Percentiles rank a stretch among this genome's conserved stretches.
These are phyloP conservation scores for Cyclotella distinguenda DNA, from an alignment of 108 stramenopile genomes.

Conservation along the genomic window DNA sequence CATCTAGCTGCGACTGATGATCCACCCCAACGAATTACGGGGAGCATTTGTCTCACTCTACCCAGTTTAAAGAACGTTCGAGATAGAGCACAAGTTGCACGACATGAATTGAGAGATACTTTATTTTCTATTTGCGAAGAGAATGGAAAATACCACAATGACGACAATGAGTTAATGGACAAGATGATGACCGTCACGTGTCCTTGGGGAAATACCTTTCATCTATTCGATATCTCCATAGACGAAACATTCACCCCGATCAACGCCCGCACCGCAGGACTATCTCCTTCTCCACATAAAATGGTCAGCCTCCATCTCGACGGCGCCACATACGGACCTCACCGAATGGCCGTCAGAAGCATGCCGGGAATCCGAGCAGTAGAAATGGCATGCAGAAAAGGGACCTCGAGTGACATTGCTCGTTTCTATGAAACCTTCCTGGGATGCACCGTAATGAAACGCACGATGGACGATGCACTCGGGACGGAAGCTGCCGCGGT, in stretches of 20 bases:
- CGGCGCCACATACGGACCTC: conserved; percentile 35
- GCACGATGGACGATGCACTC: not conserved
- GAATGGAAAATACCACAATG: not conserved
- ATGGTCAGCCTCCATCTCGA: conserved; percentile 43
- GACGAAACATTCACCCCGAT: no score
- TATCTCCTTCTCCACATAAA: conserved; percentile 33
- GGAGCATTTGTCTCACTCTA: conserved; percentile 48
- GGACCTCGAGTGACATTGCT: conserved; percentile 29
- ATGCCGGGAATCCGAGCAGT: conserved; percentile 50
- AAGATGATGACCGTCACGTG: conserved; percentile 46
- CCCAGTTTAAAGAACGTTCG: conserved; percentile 40
- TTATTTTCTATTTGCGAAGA: conserved; percentile 32
- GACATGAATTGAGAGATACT: conserved; percentile 17
- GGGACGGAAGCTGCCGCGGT: conserved; percentile 5
- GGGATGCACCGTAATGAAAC: conserved; percentile 23
- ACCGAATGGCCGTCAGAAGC: conserved; percentile 44
- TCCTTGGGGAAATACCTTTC: conserved; percentile 51
- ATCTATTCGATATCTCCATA: conserved; percentile 38
- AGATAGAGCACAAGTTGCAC: conserved; percentile 16
- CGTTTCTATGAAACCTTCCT: conserved; percentile 46
- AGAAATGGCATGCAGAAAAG: conserved; percentile 30
- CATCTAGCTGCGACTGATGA: conserved; percentile 55
- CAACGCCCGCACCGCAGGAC: not conserved
- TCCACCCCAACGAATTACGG: conserved; percentile 38
- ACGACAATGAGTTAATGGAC: conserved; percentile 2